Conservation (phyloP, 2,329 filamentous ascomycete species). For the Colletotrichum tamarilloi region DNA sequence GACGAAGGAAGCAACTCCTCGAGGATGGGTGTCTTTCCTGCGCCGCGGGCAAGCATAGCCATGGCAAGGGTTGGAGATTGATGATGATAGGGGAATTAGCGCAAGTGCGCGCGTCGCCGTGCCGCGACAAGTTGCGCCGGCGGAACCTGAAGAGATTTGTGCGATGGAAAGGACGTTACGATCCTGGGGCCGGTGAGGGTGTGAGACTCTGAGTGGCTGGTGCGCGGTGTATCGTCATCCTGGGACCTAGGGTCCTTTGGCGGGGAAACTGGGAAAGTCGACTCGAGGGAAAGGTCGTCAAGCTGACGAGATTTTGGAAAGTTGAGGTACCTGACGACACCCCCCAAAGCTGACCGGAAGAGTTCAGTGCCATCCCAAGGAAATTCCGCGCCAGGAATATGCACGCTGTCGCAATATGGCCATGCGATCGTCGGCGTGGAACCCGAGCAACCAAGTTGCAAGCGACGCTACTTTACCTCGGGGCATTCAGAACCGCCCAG, state of each 20-base stretch:
- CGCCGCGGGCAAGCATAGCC: constrained; percentile 26
- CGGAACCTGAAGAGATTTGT: not conserved
- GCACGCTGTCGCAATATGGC: constrained; percentile 32
- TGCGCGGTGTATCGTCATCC: constrained; percentile 12
- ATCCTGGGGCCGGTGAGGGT: not conserved
- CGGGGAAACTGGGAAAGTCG: not conserved
- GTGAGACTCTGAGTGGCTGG: constrained; percentile 26
- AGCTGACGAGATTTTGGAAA: constrained; percentile 3
- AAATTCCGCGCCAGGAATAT: constrained; percentile 27
- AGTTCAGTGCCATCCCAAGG: constrained; percentile 10
- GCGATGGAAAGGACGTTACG: constrained; percentile 12
- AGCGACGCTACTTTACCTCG: constrained; percentile 15
- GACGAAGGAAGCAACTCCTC: constrained; percentile 27
- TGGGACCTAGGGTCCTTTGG: constrained; percentile 16
- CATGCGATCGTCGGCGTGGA: constrained; percentile 30
- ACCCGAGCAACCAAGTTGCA: constrained; percentile 23
- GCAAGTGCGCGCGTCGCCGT: not conserved
- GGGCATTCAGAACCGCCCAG: constrained; percentile 26
- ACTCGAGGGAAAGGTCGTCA: not conserved
- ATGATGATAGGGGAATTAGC: constrained; percentile 11
- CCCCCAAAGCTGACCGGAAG: not conserved
- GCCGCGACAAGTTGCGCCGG: constrained; percentile 5
- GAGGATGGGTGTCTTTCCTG: constrained; percentile 11
- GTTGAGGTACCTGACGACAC: constrained; percentile 17
- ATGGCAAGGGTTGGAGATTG: constrained; percentile 26